phyloP scores from a whole-genome alignment of 2,329 filamentous ascomycete genomes.

The Neophaeococcomyces aloes region DNA sequence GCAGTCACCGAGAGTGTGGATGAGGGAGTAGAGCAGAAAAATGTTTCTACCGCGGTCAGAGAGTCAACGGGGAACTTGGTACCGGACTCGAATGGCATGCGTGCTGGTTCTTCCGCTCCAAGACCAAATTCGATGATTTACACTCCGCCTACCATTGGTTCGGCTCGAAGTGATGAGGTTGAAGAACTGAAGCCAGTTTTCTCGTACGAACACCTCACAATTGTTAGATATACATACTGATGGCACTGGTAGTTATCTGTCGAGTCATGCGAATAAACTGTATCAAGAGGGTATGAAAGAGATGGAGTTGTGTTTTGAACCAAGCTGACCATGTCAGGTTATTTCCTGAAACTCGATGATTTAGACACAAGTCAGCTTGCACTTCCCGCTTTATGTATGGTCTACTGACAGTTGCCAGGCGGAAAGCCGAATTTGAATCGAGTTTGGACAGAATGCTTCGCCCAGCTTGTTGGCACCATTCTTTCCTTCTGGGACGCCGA shows the following conservation, averaged over 20 bases:
- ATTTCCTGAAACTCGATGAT: slow-evolving; percentile 93
- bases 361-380: slow-evolving; percentile 71
- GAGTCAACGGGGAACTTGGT: slow-evolving; percentile 13
- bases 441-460: slow-evolving; percentile 93
- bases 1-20: slow-evolving; percentile 9
- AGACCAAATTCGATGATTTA: slow-evolving; percentile 19
- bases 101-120: slow-evolving; percentile 12
- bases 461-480: slow-evolving; percentile 89
- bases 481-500: slow-evolving; percentile 92
- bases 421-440: slow-evolving; percentile 76
- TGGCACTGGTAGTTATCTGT: slow-evolving; percentile 50
- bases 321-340: slow-evolving; percentile 37
- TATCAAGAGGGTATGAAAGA: slow-evolving; percentile 63
- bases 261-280: slow-evolving; percentile 89
- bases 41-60: slow-evolving; percentile 11
- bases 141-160: slow-evolving; percentile 67
- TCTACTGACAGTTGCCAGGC: slow-evolving; percentile 46
- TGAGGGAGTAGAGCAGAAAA: slow-evolving; percentile 12
- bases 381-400: neutral
- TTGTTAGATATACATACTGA: slow-evolving; percentile 8
- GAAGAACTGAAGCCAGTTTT: slow-evolving; percentile 93
- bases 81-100: slow-evolving; percentile 9
- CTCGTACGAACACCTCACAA: slow-evolving; percentile 32
- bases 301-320: neutral
- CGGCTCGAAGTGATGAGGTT: slow-evolving; percentile 64